A percentile compares a stretch with the other conserved stretches of the same genome.
phyloP scores from a whole-genome alignment of 768 basidiomycete genomes.

The Collybiopsis luxurians region DNA sequence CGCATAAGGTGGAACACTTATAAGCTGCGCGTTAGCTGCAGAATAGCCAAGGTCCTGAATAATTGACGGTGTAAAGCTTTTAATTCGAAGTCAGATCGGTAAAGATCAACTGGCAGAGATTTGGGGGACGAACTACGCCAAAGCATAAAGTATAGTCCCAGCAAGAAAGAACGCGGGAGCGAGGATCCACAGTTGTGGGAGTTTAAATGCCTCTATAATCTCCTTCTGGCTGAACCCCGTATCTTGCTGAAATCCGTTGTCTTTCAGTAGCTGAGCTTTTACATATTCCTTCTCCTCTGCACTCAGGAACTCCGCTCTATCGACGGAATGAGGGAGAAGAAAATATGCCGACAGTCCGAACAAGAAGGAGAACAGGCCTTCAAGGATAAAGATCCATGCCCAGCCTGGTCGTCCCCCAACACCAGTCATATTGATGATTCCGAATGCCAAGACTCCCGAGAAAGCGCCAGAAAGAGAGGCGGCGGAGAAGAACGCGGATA shows the following conservation, averaged over 20 bases:
- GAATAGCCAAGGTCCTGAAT: slow-evolving; percentile 46
- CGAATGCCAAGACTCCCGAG: slow-evolving; percentile 57
- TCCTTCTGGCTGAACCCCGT: slow-evolving; percentile 39
- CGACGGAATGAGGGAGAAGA: slow-evolving; percentile 38
- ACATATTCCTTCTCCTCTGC: slow-evolving; percentile 32
- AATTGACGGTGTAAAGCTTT: slow-evolving; percentile 62
- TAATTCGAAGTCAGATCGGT: slow-evolving; percentile 16
- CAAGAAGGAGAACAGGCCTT: slow-evolving; percentile 43
- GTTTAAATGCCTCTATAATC: slow-evolving; percentile 24
- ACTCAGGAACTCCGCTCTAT: slow-evolving; percentile 33
- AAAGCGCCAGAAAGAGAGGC: slow-evolving; percentile 48
- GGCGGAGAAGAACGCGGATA: slow-evolving; percentile 27
- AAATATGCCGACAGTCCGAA: slow-evolving; percentile 41
- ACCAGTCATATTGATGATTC: slow-evolving; percentile 40
- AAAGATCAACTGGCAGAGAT: slow-evolving; percentile 21
- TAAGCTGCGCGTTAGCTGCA: slow-evolving; percentile 42
- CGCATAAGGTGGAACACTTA: slow-evolving; percentile 44
- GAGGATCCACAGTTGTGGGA: slow-evolving; percentile 35
- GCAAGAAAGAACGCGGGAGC: slow-evolving; percentile 29
- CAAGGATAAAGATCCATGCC: slow-evolving; percentile 59
- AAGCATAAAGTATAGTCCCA: slow-evolving; percentile 21
- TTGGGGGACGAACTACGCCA: slow-evolving; percentile 16
- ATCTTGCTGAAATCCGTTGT: slow-evolving; percentile 31
- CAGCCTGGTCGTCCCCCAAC: slow-evolving; percentile 33
- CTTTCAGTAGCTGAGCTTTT: slow-evolving; percentile 39